Base-by-base conservation (phyloP, 2,329 filamentous ascomycete genomes). In the Drechslerella coelobrocha region DNA sequence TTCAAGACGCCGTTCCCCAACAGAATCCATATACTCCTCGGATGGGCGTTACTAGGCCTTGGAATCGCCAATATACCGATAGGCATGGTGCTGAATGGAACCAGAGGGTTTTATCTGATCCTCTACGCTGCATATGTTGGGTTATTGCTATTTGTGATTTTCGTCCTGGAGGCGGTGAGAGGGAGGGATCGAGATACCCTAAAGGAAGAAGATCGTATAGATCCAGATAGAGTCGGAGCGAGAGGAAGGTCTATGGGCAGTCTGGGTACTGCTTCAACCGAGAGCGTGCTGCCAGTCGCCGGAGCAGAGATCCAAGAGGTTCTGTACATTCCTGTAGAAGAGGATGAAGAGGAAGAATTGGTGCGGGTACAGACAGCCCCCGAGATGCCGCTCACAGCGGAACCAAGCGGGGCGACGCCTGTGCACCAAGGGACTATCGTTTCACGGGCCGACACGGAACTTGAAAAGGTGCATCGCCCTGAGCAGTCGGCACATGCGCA, bases 41-140 rank as follows among this genome's bases (percentile, higher is more conserved):
- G 63, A 12, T 68, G 63, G 63, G 21, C 50, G 3, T 51, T 56
- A 5, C 19, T 68, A n/a, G 63, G 63, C 1, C 63, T 68, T 17
- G 63, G 63, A 6, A 39, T 68, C 31, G 56, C 63, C 17, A 68
- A 68, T 48, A 61, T 68, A 31, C 63, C 63, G 9, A 50, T 68
- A 8, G 63, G 63, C 24, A 68, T 68, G 63, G 43, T 68, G 2
- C 50, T 68, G 10, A 61, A 60, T 8, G 63, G 63, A 17, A 68
- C 63, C 14, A 56, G 50, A 10, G 50, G 50, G n/a, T 17, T 56
- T 17, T 54, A 61, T 23, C 26, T 68, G 31, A 61, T 68, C 12
- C 27, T 68, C 34, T 56, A 41, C 3, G 63, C 55, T 3, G 51
- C 61, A 17, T 68, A 68, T 56, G 31, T 61, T n/a, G 48, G 43